These are phyloP conservation scores for Trichoderma hamatum DNA, from an alignment of 2,329 filamentous ascomycete genomes.

Conservation along the genomic window DNA sequence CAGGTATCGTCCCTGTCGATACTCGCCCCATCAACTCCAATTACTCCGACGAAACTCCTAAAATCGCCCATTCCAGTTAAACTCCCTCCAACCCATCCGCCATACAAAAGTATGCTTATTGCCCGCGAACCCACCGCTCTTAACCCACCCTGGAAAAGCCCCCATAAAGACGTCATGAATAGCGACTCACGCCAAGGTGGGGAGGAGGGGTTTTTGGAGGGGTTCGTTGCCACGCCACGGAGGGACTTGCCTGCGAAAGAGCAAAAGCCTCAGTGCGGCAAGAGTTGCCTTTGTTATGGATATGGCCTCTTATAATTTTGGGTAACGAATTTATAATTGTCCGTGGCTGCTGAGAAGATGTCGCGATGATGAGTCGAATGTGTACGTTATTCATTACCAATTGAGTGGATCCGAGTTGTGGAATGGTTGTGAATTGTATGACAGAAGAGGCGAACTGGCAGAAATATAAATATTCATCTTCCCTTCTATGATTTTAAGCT, in stretches of 20 bases:
- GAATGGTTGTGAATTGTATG: not conserved
- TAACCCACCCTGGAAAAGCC: not conserved
- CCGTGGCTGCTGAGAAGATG: not conserved
- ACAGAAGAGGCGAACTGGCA: not conserved
- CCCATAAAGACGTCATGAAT: slow-evolving; percentile 1
- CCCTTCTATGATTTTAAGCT: not conserved
- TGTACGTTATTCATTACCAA: not conserved
- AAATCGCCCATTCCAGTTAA: slow-evolving; percentile 3
- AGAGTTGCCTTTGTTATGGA: slow-evolving; percentile 6
- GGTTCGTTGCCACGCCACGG: not conserved
- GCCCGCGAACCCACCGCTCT: not conserved
- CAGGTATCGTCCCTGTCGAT: not conserved
- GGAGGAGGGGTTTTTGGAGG: slow-evolving; percentile 12
- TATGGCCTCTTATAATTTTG: not conserved
- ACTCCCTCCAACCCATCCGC: not conserved
- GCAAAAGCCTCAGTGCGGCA: slow-evolving; percentile 22
- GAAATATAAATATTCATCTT: not conserved
- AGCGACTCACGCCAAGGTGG: slow-evolving; percentile 14
- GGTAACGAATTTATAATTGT: not conserved
- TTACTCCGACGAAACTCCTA: slow-evolving; percentile 18
- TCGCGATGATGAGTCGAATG: not conserved
- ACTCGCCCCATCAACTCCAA: not conserved
- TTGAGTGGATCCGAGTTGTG: not conserved
- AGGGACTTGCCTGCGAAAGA: slow-evolving; percentile 4
- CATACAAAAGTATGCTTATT: slow-evolving; percentile 7